Evolutionary conservation across 164 flowering plant genomes (phyloP).

Genomic region (Cinnamomum micranthum): DNA sequence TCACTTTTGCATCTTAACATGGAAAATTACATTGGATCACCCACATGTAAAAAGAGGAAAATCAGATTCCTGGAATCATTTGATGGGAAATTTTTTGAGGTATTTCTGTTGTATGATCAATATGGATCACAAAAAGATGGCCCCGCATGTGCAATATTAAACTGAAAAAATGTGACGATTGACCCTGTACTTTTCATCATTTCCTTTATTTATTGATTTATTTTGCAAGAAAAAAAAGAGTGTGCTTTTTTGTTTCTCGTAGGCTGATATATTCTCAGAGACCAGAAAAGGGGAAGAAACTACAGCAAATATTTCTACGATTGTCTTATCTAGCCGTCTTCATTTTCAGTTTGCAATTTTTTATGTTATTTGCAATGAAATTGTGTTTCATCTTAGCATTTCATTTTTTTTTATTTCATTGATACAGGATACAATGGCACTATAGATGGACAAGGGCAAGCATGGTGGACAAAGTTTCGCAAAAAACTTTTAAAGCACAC

Average conservation of each 20-base stretch:
- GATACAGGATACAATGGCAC: conserved; percentile 92
- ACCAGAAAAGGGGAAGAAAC: not conserved
- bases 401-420: too few species aligned
- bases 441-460: conserved; percentile 87
- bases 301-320: not conserved
- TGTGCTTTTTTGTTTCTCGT: not conserved
- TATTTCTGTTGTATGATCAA: too few species aligned
- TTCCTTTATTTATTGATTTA: too few species aligned
- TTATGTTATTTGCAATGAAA: not conserved
- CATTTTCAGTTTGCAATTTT: not conserved
- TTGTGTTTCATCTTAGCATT: not conserved
- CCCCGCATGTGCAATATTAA: too few species aligned
- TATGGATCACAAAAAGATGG: too few species aligned
- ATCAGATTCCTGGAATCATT: too few species aligned
- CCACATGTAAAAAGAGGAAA: too few species aligned
- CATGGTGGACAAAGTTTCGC: conserved; percentile 90
- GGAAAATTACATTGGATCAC: too few species aligned
- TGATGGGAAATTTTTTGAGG: too few species aligned
- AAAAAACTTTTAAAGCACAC: conserved; percentile 84
- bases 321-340: not conserved
- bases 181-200: too few species aligned
- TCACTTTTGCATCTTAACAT: too few species aligned
- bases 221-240: not conserved
- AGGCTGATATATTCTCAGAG: not conserved
- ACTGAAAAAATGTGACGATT: too few species aligned